Evolutionary conservation across 208 protist species (phyloP).

Genomic region (Leishmania aethiopica): DNA sequence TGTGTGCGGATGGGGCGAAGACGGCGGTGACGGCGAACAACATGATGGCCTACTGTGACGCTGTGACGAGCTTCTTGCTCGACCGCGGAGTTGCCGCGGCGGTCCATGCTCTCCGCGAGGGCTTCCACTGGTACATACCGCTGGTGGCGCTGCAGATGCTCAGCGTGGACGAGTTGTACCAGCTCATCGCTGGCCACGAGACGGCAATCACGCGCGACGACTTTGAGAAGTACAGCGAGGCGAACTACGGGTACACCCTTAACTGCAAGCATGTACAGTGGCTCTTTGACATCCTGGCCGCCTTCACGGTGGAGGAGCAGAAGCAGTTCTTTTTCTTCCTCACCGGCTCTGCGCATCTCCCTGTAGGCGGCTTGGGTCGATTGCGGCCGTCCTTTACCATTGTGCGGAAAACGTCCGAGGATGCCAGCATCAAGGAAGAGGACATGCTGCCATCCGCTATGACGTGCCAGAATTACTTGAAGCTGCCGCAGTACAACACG

Average conservation of each 20-base stretch:
- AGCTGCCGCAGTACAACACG: conserved; percentile 87
- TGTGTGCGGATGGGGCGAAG: conserved; percentile 42
- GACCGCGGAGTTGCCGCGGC: conserved; percentile 57
- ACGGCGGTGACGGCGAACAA: conserved; percentile 57
- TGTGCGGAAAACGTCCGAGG: conserved; percentile 84
- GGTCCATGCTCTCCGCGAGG: conserved; percentile 56
- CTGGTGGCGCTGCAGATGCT: conserved; percentile 67
- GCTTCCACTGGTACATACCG: conserved; percentile 81
- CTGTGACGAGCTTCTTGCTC: conserved; percentile 59
- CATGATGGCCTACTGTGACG: conserved; percentile 76
- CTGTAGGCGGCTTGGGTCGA: conserved; percentile 74
- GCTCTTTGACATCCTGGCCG: conserved; percentile 86
- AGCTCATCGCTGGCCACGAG: conserved; percentile 57
- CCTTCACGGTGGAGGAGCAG: conserved; percentile 76
- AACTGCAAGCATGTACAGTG: conserved; percentile 76
- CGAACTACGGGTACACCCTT: conserved; percentile 89
- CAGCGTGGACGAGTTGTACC: conserved; percentile 66
- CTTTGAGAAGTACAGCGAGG: conserved; percentile 70
- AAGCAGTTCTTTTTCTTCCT: conserved; percentile 88
- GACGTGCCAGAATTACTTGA: conserved; percentile 95
- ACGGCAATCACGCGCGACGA: conserved; percentile 65
- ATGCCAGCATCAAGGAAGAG: conserved; percentile 52
- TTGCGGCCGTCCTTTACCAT: conserved; percentile 88
- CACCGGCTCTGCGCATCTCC: conserved; percentile 85
- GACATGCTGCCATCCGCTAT: conserved; percentile 90